Base-by-base conservation (phyloP, 1,284 basidiomycete species). In the Xerocomus nothofagi region DNA sequence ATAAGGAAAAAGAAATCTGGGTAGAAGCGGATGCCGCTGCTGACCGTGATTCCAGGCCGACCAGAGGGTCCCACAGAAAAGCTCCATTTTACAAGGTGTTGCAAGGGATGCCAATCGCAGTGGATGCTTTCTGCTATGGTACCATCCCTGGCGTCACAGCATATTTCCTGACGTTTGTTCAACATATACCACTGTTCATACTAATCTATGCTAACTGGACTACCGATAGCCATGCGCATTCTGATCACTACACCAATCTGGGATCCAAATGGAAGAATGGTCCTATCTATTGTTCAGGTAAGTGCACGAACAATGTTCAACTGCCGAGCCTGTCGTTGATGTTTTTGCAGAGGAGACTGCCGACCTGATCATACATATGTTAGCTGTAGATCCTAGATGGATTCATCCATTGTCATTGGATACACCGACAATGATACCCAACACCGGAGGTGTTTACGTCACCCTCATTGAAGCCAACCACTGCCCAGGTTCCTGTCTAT, bases 401-500 rank as follows among this genome's bases (percentile, higher is more conserved):
- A 83, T 98, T 0, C 80, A 87, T 58, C 82, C 93, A 24, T 73
- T 98, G 1, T 91, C 92, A 0, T 84, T 94, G 78, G 82, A 98
- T 63, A 73, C 74, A 0, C 78, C 91, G 0, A 86, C 81, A 3
- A 69, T 80, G 14, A 78, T 99, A 40, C 92, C 93, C 0, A 73
- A 91, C 57, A 91, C 92, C 0, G 85, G 86, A 26, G 94, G 93
- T 2, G 92, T 98, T 31, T 77, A 72, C 31, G 95, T 98, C 2
- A 98, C 93, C 0, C 81, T 93, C 34, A 92, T 99, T n/a, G 92
- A 97, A 60, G 96, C 96, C 3, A 99, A 99, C 63, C 97, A 98
- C 65, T 96, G 93, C 6, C 96, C 97, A 0, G 97, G 96, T 6
- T 97, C 94, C 0, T 92, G 86, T 49, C 73, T 99, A 8, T 98